phyloP scores from a whole-genome alignment of 176 grass and related monocot species.

The Calamus simplicifolius region DNA sequence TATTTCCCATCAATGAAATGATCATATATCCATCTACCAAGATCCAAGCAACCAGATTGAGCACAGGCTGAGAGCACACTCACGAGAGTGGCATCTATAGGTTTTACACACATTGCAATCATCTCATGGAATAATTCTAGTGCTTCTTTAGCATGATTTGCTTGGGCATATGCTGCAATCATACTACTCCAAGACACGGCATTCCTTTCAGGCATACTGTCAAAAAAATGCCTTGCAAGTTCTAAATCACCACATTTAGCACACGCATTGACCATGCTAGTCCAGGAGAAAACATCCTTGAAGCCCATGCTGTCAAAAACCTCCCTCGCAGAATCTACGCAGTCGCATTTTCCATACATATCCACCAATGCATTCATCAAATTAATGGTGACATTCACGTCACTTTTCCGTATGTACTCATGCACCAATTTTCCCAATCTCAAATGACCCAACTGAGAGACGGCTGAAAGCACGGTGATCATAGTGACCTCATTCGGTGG shows the following conservation, averaged over 20 bases:
- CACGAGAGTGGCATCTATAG: conserved; percentile 53
- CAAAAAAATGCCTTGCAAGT: conserved; percentile 25
- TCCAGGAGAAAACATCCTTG: conserved; percentile 69
- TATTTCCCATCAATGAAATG: conserved; percentile 33
- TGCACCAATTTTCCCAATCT: conserved; percentile 30
- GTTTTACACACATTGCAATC: conserved; percentile 33
- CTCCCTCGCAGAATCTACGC: conserved; percentile 31
- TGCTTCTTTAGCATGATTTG: conserved; percentile 37
- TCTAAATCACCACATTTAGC: conserved; percentile 42
- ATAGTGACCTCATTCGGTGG: conserved; percentile 38
- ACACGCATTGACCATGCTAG: conserved; percentile 45
- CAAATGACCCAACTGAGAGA: conserved; percentile 37
- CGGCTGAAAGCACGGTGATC: conserved; percentile 23
- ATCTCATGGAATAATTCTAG: conserved; percentile 35
- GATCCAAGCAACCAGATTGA: conserved; percentile 41
- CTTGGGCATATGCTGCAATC: conserved; percentile 42
- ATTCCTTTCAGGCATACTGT: conserved; percentile 48
- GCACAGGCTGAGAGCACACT: conserved; percentile 47
- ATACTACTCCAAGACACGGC: conserved; percentile 56
- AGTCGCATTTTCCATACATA: conserved; percentile 54
- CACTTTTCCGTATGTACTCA: conserved; percentile 16
- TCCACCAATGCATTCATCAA: conserved; percentile 39
- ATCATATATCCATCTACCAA: conserved; percentile 42
- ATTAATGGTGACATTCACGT: conserved; percentile 5
- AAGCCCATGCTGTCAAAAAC: conserved; percentile 35